These are phyloP conservation scores for Solanum arcanum DNA, from an alignment of 257 asterid genomes.

Conservation along the genomic window DNA sequence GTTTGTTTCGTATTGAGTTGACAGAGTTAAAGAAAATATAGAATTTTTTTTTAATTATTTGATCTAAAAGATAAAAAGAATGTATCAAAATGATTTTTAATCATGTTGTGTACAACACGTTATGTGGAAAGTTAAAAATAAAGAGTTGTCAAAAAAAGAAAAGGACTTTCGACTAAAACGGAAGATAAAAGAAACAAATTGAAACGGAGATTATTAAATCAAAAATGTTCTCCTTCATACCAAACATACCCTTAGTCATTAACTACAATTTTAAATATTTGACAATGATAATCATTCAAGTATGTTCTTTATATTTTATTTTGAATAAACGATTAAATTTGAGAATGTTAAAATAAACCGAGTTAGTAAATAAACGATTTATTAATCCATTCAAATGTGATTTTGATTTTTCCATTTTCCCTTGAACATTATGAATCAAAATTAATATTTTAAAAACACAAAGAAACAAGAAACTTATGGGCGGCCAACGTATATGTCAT, in stretches of 20 bases:
- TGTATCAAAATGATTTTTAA: background rate
- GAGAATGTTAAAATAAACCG: rapidly evolving
- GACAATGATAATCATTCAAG: background rate
- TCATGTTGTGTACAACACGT: background rate
- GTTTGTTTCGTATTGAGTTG: background rate
- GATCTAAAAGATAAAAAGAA: background rate
- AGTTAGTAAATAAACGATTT: background rate
- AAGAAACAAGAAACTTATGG: background rate
- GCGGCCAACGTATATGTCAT: background rate
- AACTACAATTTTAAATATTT: background rate
- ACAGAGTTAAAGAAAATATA: background rate
- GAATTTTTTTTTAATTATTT: background rate
- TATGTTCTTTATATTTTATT: background rate
- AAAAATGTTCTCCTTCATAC: background rate
- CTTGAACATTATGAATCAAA: background rate
- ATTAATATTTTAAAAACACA: background rate
- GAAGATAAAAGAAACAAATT: too few species aligned
- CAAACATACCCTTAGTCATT: background rate
- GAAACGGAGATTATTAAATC: background rate
- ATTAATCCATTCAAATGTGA: background rate
- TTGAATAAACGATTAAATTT: background rate
- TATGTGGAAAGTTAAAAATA: background rate
- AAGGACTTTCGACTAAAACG: background rate
- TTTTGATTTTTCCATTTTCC: background rate
- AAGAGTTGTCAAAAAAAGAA: background rate